These are phyloP conservation scores for Nakazawaea ernobii DNA, from an alignment of 805 yeast genomes.

Conservation along the genomic window DNA sequence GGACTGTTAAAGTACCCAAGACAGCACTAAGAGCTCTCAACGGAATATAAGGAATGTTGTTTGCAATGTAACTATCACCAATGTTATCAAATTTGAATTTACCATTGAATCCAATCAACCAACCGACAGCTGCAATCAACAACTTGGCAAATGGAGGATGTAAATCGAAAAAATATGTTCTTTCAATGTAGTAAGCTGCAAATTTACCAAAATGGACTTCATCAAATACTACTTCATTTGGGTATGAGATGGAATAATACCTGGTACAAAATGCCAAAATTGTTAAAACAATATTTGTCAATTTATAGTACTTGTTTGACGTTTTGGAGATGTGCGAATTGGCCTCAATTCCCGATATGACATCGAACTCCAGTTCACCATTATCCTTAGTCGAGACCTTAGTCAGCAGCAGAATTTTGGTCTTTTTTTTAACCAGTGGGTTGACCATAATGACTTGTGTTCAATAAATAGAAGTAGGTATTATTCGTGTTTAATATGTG, in stretches of 20 bases:
- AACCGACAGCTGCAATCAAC: slow-evolving; percentile 86
- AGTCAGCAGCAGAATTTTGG: neutral
- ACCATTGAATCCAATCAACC: slow-evolving; percentile 88
- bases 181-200: slow-evolving; percentile 78
- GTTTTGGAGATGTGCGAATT: slow-evolving; percentile 19
- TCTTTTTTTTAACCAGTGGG: neutral
- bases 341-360: neutral
- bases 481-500: neutral
- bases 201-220: slow-evolving; percentile 86
- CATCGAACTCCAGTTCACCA: neutral
- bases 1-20: slow-evolving; percentile 79
- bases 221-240: slow-evolving; percentile 77
- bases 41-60: slow-evolving; percentile 83
- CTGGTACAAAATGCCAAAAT: slow-evolving; percentile 43
- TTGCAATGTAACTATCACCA: slow-evolving; percentile 73
- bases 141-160: slow-evolving; percentile 98
- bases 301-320: slow-evolving; percentile 23
- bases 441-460: neutral
- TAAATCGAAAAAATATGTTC: slow-evolving; percentile 91
- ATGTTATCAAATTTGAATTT: slow-evolving; percentile 83
- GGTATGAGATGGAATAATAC: slow-evolving; percentile 56
- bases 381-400: neutral
- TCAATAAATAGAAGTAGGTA: neutral
- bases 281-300: slow-evolving; percentile 34
- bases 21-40: slow-evolving; percentile 74